Evolutionary conservation across 768 basidiomycete genomes (phyloP).

Genomic region (Nevesoporus exiguus): DNA sequence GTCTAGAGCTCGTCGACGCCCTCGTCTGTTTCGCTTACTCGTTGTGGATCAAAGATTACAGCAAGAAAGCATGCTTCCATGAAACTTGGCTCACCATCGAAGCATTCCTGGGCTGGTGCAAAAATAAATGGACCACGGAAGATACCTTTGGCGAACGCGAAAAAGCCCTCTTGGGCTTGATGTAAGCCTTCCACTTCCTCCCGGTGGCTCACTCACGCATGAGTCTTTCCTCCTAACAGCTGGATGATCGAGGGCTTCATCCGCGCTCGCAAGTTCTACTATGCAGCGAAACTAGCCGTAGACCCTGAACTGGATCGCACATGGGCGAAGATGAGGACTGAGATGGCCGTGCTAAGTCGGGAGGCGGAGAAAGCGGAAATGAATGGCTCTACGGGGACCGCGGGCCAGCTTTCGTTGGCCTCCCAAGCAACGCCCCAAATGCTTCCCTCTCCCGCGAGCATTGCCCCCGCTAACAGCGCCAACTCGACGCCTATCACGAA

Average conservation of each 20-base stretch:
- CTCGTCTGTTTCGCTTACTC: slow-evolving; percentile 82
- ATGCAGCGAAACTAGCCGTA: slow-evolving; percentile 32
- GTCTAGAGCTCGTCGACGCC: slow-evolving; percentile 77
- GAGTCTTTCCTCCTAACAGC: slow-evolving; percentile 38
- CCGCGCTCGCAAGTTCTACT: slow-evolving; percentile 48
- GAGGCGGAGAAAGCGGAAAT: slow-evolving; percentile 37
- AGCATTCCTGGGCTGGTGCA: slow-evolving; percentile 69
- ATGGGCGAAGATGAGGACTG: slow-evolving; percentile 33
- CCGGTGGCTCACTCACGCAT: slow-evolving; percentile 26
- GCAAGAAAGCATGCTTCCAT: slow-evolving; percentile 49
- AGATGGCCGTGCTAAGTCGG: slow-evolving; percentile 31
- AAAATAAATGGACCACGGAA: slow-evolving; percentile 57
- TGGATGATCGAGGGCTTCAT: slow-evolving; percentile 80
- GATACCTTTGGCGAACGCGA: slow-evolving; percentile 45
- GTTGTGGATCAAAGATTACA: slow-evolving; percentile 74
- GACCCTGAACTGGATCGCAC: slow-evolving; percentile 35
- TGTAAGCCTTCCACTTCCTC: slow-evolving; percentile 49
- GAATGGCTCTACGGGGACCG: slow-evolving; percentile 25
- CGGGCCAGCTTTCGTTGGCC: slow-evolving; percentile 25
- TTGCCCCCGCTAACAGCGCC: slow-evolving; percentile 62
- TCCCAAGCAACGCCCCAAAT: slow-evolving; percentile 58
- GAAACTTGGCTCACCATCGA: slow-evolving; percentile 69
- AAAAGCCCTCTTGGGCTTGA: slow-evolving; percentile 69
- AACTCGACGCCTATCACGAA: slow-evolving; percentile 70
- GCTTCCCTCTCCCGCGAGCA: slow-evolving; percentile 77